These are phyloP conservation scores for Colletotrichum tropicale DNA, from an alignment of 2,329 filamentous ascomycete genomes.

Conservation along the genomic window DNA sequence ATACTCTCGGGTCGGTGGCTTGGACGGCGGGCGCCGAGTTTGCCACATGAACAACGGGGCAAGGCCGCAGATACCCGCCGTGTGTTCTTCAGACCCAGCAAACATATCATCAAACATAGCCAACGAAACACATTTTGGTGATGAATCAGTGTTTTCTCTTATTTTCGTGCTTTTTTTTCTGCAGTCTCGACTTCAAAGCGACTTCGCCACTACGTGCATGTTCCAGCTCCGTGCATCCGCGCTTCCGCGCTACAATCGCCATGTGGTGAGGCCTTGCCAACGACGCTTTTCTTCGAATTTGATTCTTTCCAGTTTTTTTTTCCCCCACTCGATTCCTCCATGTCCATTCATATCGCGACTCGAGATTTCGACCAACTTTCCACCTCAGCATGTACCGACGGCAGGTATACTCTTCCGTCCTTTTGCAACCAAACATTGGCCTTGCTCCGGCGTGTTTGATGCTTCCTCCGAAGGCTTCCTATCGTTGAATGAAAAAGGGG, in stretches of 20 bases:
- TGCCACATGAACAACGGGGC: background rate
- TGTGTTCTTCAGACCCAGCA: background rate
- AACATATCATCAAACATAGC: background rate
- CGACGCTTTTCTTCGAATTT: background rate
- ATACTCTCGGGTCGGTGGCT: background rate
- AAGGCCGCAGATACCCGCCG: background rate
- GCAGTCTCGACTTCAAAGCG: background rate
- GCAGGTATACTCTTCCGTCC: background rate
- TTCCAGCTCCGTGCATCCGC: background rate
- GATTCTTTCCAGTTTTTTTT: background rate
- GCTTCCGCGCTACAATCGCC: background rate
- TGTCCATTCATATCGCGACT: background rate
- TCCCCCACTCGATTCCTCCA: background rate
- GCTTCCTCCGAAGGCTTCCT: background rate
- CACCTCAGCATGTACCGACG: background rate
- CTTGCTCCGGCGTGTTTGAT: background rate
- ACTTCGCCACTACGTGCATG: background rate
- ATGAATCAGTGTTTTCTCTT: background rate
- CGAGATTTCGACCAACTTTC: background rate
- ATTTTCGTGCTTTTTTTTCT: background rate
- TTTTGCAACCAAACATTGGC: background rate
- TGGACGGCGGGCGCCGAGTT: background rate
- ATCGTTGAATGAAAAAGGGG: background rate
- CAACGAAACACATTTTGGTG: background rate
- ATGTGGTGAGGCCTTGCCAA: background rate